These are phyloP conservation scores for Debaryomyces coudertii DNA, from an alignment of 1,139 yeast species.

Conservation along the genomic window DNA sequence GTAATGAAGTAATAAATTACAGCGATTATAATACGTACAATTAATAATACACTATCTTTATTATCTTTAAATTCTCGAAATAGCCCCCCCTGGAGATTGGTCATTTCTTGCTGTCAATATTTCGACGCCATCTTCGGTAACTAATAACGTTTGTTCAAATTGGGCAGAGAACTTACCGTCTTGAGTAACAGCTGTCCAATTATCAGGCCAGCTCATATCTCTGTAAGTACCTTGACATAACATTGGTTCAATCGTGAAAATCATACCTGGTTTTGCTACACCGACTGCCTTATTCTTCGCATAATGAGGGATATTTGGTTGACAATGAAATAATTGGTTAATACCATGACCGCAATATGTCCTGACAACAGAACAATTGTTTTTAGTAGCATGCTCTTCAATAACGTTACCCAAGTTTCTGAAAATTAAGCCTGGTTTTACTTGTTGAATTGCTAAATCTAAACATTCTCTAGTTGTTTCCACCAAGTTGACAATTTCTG, in stretches of 20 bases:
- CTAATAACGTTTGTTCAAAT: constrained; percentile 90
- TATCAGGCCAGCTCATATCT: constrained; percentile 94
- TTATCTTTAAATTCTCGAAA: constrained; percentile 52
- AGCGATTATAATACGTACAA: constrained; percentile 7
- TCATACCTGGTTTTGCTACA: constrained; percentile 93
- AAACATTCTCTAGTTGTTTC: constrained; percentile 93
- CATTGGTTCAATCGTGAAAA: constrained; percentile 98
- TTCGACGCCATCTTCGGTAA: constrained; percentile 93
- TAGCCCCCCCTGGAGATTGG: constrained; percentile 86
- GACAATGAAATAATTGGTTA: constrained; percentile 83
- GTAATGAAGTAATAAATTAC: constrained; percentile 18
- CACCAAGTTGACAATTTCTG: constrained; percentile 81
- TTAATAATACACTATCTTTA: constrained; percentile 6
- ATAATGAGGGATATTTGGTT: constrained; percentile 94
- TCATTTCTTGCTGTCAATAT: constrained; percentile 81
- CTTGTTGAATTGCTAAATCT: constrained; percentile 76
- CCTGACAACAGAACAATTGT: constrained; percentile 84
- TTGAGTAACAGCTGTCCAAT: constrained; percentile 91
- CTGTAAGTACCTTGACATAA: constrained; percentile 82
- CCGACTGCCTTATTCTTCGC: constrained; percentile 94
- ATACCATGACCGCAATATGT: constrained; percentile 96
- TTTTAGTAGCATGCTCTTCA: constrained; percentile 81
- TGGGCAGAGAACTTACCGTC: constrained; percentile 93
- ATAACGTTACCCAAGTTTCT: constrained; percentile 87
- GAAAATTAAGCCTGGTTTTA: constrained; percentile 92